Base-by-base conservation (phyloP, 345 rosid genomes). In the Ceriops zippeliana region DNA sequence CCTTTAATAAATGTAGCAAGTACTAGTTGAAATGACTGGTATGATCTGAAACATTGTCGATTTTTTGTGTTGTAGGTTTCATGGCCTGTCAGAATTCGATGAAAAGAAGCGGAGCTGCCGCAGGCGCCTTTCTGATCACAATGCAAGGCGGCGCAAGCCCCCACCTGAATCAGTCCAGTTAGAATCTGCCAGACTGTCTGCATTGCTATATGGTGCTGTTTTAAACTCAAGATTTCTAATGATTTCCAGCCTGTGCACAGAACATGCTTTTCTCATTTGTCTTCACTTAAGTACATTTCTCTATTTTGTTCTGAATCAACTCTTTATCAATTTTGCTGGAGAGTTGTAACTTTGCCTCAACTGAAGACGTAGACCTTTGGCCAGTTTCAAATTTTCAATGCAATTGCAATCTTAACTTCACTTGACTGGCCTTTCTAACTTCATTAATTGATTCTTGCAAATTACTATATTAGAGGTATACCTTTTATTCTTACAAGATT, bases 111-210 rank as follows among this genome's bases (percentile, higher is more conserved):
- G 96, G 49, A 93, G 98, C 81, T 93, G 98, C 58, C 90, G 98
- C 49, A 78, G 85, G 69, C 95, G 97, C 60, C 92, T 91, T 65
- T 87, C 88, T 63, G 95, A 93, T 83, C 98, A 93, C 73, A 93
- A 93, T 86, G 97, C 97, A 67, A 86, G 98, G 76, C 95, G 98
- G 24, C 93, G 98, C 71, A 93, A 91, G 76, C 91, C 93, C 65
- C 97, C 83, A 61, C 85, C 85, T 27, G 96, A 85, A 62, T 75
- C 83, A 2, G 67, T 80, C 60, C 87, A 78, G 52, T 58, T 83
- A 61, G 86, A 77, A 73, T 73, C 84, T 38, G 81, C 86, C 56
- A 74, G 87, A 24, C 78, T 85, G 32, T 81, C 83, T 32, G 61
- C 87, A 6, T 63, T 81, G 2, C 37, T 77, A 31, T 78, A 82